Conservation (phyloP, 2,329 filamentous ascomycete species). For the Xylaria sp. region DNA sequence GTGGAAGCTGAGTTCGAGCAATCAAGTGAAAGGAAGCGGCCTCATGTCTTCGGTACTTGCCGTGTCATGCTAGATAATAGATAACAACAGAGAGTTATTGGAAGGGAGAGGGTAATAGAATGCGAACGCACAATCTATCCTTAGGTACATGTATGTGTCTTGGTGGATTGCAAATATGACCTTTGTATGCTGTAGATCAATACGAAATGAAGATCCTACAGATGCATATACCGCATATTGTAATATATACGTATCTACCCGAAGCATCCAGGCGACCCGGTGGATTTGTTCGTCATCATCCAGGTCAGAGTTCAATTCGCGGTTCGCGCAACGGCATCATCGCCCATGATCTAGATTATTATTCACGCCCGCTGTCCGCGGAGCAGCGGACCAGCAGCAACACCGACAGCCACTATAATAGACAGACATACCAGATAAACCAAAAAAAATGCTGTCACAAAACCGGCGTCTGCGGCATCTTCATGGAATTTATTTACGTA, state of each 20-base stretch:
- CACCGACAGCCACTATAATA: slow-evolving; percentile 20
- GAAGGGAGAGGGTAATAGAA: too few relatives aligned
- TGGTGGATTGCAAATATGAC: too few relatives aligned
- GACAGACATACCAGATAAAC: background rate
- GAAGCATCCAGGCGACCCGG: background rate
- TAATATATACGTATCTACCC: background rate
- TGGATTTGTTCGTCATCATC: slow-evolving; percentile 14
- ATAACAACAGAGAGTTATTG: too few relatives aligned
- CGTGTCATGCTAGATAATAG: too few relatives aligned
- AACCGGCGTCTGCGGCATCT: slow-evolving; percentile 92
- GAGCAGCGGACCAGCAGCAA: slow-evolving; percentile 47
- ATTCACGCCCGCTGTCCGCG: slow-evolving; percentile 46
- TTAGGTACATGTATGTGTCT: too few relatives aligned
- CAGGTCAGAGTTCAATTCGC: background rate
- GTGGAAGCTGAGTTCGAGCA: too few relatives aligned
- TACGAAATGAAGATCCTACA: too few relatives aligned
- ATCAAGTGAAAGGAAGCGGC: too few relatives aligned
- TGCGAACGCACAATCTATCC: too few relatives aligned
- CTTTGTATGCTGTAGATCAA: too few relatives aligned
- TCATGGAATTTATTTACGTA: slow-evolving; percentile 86
- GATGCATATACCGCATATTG: background rate
- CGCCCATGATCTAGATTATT: slow-evolving; percentile 34
- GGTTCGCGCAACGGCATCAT: slow-evolving; percentile 19
- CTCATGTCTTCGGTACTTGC: too few relatives aligned
- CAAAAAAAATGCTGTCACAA: slow-evolving; percentile 65